A percentile compares a stretch with the other conserved stretches of the same genome.
Conservation (phyloP, 2,329 filamentous ascomycete species). For the Colletotrichum sp. region DNA sequence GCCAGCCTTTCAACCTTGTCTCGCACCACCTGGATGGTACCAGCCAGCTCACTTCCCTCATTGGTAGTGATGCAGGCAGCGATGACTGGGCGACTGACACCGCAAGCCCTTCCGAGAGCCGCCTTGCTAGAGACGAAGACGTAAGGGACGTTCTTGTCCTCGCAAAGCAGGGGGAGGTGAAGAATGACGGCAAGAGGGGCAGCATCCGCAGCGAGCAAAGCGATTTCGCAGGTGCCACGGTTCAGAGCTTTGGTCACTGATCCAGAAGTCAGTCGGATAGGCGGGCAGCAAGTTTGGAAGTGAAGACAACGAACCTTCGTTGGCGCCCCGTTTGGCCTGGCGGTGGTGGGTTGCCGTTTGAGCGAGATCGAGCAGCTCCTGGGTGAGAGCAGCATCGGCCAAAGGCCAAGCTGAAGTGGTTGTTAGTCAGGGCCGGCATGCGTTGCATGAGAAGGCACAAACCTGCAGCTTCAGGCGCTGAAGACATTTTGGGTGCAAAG, state of each 20-base stretch:
- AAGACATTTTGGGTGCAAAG: no score
- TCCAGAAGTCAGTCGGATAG: background rate
- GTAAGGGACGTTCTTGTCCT: constrained; percentile 73
- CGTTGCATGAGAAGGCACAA: no score
- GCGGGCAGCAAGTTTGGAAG: background rate
- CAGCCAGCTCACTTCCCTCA: constrained; percentile 84
- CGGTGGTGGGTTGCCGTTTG: constrained; percentile 70
- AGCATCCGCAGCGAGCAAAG: constrained; percentile 88
- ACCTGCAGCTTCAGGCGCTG: no score
- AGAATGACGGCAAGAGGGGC: constrained; percentile 85
- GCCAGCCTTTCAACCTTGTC: constrained; percentile 95
- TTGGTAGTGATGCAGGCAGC: constrained; percentile 87
- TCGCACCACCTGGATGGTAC: constrained; percentile 86
- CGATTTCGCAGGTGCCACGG: constrained; percentile 86
- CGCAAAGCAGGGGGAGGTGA: constrained; percentile 85
- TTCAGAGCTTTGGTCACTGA: constrained; percentile 84
- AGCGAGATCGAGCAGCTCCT: constrained; percentile 82
- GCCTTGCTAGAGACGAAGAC: constrained; percentile 80
- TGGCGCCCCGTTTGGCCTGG: constrained; percentile 87
- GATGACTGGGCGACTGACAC: constrained; percentile 87
- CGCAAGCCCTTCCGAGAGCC: constrained; percentile 85
- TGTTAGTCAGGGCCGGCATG: no score
- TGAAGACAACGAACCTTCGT: constrained; percentile 53
- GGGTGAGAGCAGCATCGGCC: constrained; percentile 74
- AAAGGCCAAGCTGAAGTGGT: constrained; percentile 64